These are phyloP conservation scores for Metschnikowia santaceciliae DNA, from an alignment of 805 yeast genomes.

Conservation along the genomic window DNA sequence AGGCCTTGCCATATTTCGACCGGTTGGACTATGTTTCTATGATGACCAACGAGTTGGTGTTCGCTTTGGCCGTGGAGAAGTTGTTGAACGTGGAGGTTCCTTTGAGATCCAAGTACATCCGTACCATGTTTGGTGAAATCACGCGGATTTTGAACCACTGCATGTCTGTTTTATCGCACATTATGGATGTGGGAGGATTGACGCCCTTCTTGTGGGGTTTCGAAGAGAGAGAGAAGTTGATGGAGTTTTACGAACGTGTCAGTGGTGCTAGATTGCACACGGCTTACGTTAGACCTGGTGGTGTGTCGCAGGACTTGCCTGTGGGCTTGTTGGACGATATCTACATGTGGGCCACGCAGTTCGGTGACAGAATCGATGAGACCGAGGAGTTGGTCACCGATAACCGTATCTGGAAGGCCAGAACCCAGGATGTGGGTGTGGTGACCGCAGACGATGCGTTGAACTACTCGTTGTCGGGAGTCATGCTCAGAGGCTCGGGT, in stretches of 20 bases:
- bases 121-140: conserved; percentile 83
- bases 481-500: conserved; percentile 89
- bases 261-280: conserved; percentile 88
- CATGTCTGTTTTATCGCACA: conserved; percentile 83
- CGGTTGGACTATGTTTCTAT: conserved; percentile 79
- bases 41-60: conserved; percentile 90
- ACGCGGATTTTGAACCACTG: conserved; percentile 80
- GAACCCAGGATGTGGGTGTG: conserved; percentile 76
- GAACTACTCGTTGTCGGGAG: conserved; percentile 77
- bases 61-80: conserved; percentile 80
- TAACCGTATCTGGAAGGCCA: conserved; percentile 88
- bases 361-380: conserved; percentile 89
- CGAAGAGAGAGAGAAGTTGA: conserved; percentile 87
- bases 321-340: conserved; percentile 84
- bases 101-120: conserved; percentile 75
- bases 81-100: conserved; percentile 82
- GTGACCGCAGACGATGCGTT: conserved; percentile 85
- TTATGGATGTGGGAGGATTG: conserved; percentile 93
- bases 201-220: conserved; percentile 94
- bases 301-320: conserved; percentile 85
- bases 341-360: conserved; percentile 95
- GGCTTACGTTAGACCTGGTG: conserved; percentile 89
- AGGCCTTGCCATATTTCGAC: conserved; percentile 85
- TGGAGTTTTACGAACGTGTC: conserved; percentile 90
- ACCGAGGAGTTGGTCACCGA: conserved; percentile 86